These are phyloP conservation scores for Alternaria conjuncta DNA, from an alignment of 2,329 filamentous ascomycete species.

Conservation along the genomic window DNA sequence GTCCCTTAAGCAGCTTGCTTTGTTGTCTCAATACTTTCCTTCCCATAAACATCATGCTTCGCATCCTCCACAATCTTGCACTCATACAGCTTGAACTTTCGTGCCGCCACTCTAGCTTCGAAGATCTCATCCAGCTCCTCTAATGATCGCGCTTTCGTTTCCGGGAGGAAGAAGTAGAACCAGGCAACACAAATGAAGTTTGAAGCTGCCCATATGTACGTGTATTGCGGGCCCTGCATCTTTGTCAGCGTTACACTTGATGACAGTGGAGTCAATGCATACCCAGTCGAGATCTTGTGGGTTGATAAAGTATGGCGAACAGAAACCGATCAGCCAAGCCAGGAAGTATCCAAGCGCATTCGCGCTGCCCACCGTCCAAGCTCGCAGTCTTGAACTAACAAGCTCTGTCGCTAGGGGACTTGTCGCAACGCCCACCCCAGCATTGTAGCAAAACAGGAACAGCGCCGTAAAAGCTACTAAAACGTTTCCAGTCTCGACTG, in stretches of 20 bases:
- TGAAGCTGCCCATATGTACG: slow-evolving; percentile 37
- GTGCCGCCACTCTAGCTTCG: slow-evolving; percentile 25
- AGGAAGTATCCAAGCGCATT: slow-evolving; percentile 46
- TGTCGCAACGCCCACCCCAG: slow-evolving; percentile 41
- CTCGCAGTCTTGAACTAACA: slow-evolving; percentile 42
- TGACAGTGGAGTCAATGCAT: no score
- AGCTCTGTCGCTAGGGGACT: slow-evolving; percentile 42
- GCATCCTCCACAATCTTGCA: slow-evolving; percentile 31
- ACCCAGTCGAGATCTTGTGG: slow-evolving; percentile 46
- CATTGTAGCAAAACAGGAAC: slow-evolving; percentile 48
- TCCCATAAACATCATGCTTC: slow-evolving; percentile 20
- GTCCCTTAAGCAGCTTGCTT: background rate
- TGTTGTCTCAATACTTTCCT: background rate
- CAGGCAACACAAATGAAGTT: slow-evolving; percentile 59
- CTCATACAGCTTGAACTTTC: slow-evolving; percentile 29
- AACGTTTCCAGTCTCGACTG: slow-evolving; percentile 26
- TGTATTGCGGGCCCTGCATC: slow-evolving; percentile 32
- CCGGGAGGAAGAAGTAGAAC: slow-evolving; percentile 67
- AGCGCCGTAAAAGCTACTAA: slow-evolving; percentile 46
- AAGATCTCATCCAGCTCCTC: slow-evolving; percentile 42
- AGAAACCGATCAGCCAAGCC: slow-evolving; percentile 46
- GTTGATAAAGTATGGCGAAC: slow-evolving; percentile 51
- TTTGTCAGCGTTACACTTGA: background rate
- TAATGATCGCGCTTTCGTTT: slow-evolving; percentile 40
- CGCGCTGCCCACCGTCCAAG: slow-evolving; percentile 45